Evolutionary conservation across 1,284 basidiomycete species (phyloP).

Genomic region (Ganoderma sinense): DNA sequence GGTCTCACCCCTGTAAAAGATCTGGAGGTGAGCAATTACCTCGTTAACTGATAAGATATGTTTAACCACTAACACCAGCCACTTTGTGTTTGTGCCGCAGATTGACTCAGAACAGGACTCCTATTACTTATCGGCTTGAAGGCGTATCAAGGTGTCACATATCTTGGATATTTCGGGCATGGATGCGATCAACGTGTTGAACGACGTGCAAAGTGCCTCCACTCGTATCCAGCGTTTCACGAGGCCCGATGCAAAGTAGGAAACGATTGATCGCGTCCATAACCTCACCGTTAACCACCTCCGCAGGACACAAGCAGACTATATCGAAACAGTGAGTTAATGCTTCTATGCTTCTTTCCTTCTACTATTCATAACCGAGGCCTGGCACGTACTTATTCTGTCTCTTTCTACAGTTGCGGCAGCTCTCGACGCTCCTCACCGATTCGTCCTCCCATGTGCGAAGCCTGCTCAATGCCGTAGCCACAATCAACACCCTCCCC

Average conservation of each 20-base stretch:
- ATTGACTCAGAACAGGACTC: background rate
- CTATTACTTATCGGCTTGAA: background rate
- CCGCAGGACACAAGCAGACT: background rate
- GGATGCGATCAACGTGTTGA: background rate
- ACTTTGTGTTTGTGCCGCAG: too few relatives aligned
- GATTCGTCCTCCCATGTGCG: conserved; percentile 6
- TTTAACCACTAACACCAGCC: background rate
- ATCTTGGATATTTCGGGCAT: background rate
- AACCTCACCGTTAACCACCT: background rate
- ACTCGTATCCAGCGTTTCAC: background rate
- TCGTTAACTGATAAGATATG: background rate
- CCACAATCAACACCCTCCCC: conserved; percentile 56
- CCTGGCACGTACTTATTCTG: background rate
- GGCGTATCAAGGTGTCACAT: background rate
- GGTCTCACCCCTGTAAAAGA: background rate
- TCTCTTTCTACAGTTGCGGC: background rate
- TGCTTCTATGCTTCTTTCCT: background rate
- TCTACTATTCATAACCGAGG: background rate
- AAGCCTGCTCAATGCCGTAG: conserved; percentile 6
- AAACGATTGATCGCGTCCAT: background rate
- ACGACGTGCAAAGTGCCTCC: background rate
- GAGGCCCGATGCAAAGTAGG: background rate
- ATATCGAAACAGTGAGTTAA: background rate
- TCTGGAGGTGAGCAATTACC: background rate
- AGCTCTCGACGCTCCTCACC: background rate